Evolutionary conservation across 306 rosid genomes (phyloP).

Genomic region (Casuarina glauca): DNA sequence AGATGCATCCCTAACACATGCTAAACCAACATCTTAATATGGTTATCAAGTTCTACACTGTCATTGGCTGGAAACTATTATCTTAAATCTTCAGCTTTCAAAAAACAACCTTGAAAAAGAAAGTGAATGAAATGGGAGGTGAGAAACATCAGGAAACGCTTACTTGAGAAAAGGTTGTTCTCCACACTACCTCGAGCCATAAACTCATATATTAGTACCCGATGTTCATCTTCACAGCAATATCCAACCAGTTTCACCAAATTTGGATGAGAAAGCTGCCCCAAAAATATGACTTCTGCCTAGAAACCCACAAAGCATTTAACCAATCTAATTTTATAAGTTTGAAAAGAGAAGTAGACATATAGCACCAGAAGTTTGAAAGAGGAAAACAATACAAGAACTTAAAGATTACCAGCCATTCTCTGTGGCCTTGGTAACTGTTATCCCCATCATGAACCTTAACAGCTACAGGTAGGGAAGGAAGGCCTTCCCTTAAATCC

Average conservation of each 20-base stretch:
- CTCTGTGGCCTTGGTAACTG: conserved; percentile 96
- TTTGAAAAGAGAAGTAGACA: not conserved
- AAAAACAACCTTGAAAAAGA: conserved; percentile 25
- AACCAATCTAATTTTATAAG: conserved; percentile 24
- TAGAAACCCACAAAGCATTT: conserved; percentile 45
- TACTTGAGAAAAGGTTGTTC: conserved; percentile 87
- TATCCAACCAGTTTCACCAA: conserved; percentile 91
- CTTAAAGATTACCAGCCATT: conserved; percentile 88
- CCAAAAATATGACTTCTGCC: conserved; percentile 99
- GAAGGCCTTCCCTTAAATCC: conserved; percentile 68
- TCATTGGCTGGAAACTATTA: conserved; percentile 9
- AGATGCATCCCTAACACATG: not conserved
- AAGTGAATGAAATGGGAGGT: conserved; percentile 3
- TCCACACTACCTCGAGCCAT: conserved; percentile 96
- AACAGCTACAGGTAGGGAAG: conserved; percentile 76
- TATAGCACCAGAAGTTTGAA: conserved; percentile 3
- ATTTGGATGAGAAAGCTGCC: conserved; percentile 99
- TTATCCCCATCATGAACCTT: conserved; percentile 98
- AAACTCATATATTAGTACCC: conserved; percentile 89
- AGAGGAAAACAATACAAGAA: conserved; percentile 13
- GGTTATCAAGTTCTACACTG: conserved; percentile 19
- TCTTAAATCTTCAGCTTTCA: not conserved
- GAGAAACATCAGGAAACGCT: conserved; percentile 30
- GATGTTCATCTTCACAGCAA: conserved; percentile 93
- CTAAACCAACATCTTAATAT: conserved; percentile 16